phyloP scores from a whole-genome alignment of 495 filamentous ascomycete genomes.

The Parachaetomium inaequale region DNA sequence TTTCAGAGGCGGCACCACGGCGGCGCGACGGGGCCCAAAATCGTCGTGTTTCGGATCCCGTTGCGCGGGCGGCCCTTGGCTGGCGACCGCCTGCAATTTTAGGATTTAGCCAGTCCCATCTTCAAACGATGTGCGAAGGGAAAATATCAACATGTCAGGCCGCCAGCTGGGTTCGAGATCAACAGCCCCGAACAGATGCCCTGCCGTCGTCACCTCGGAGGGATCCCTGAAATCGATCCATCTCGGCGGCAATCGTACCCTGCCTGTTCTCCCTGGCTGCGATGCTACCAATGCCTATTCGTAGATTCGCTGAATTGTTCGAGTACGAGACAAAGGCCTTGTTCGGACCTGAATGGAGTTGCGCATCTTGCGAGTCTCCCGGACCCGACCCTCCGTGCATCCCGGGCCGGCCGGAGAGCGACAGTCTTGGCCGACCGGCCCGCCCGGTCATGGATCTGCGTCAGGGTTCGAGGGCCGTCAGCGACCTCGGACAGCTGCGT shows the following conservation, averaged over 20 bases:
- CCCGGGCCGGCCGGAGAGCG: not conserved
- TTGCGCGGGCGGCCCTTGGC: not conserved
- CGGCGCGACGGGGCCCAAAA: conserved; percentile 1
- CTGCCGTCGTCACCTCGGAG: not conserved
- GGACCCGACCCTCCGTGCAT: not conserved
- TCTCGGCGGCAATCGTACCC: not conserved
- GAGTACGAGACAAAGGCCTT: not conserved
- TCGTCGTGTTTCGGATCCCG: not conserved
- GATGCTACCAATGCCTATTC: not conserved
- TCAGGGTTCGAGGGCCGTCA: not conserved
- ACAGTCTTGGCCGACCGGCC: conserved; percentile 1
- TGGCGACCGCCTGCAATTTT: not conserved
- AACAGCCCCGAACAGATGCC: not conserved
- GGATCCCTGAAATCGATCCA: not conserved
- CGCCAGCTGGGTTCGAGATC: not conserved
- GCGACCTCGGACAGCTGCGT: too few species aligned
- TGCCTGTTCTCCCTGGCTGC: not conserved
- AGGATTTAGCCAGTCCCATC: not conserved
- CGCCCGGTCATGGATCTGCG: not conserved
- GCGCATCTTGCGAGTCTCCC: not conserved
- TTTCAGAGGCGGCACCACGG: conserved; percentile 16
- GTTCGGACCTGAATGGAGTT: not conserved
- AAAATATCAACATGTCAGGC: not conserved
- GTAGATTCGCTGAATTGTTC: not conserved
- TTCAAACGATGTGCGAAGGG: not conserved